Conservation (phyloP, 176 grass and related monocot species). For the Musa schizocarpa region DNA sequence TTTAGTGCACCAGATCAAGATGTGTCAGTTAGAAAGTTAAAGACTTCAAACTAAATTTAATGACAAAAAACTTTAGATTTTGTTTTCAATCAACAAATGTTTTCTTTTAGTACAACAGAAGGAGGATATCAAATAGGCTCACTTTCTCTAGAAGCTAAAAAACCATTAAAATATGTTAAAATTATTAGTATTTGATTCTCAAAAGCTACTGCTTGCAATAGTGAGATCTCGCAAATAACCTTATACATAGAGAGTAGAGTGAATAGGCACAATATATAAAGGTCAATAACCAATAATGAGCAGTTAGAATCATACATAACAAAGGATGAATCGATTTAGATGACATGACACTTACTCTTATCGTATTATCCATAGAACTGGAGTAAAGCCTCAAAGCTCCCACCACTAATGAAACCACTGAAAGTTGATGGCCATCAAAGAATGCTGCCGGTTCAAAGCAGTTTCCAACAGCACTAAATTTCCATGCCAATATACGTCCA, state of each 20-base stretch:
- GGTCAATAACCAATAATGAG: too few relatives aligned
- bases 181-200: neutral
- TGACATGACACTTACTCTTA: conserved; percentile 49
- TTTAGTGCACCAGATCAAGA: neutral
- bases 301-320: too few relatives aligned
- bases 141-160: neutral
- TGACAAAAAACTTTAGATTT: neutral
- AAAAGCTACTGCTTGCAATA: neutral
- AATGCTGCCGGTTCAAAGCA: conserved; percentile 72
- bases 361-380: conserved; percentile 89
- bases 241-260: neutral
- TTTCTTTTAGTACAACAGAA: neutral
- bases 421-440: conserved; percentile 59
- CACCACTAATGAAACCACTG: conserved; percentile 77
- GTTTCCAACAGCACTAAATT: conserved; percentile 52
- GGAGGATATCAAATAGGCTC: neutral
- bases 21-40: neutral
- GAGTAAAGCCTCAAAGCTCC: conserved; percentile 72
- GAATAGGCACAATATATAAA: neutral
- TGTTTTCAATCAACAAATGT: too few relatives aligned
- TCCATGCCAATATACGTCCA: conserved; percentile 87
- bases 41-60: neutral
- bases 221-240: neutral
- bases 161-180: neutral
- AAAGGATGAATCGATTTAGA: neutral